phyloP scores from a whole-genome alignment of 2,329 filamentous ascomycete species.

The Hirsutella thompsonii region DNA sequence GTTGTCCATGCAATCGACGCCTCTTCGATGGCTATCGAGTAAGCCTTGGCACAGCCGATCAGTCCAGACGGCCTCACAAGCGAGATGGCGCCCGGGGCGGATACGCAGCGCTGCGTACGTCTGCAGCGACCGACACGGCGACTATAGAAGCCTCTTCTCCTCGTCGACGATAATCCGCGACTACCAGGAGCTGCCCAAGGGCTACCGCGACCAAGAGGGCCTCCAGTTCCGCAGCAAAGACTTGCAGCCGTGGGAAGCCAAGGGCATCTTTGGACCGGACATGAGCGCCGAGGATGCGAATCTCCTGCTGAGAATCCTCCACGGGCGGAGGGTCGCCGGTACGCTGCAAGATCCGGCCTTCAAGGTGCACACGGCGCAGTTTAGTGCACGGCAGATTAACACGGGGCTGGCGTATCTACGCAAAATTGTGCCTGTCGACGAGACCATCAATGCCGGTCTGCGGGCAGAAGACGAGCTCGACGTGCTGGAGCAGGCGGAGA shows the following conservation, averaged over 20 bases:
- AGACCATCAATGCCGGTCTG: conserved; percentile 46
- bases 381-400: conserved; percentile 25
- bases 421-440: conserved; percentile 40
- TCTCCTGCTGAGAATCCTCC: conserved; percentile 41
- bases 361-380: conserved; percentile 32
- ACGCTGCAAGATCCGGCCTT: conserved; percentile 47
- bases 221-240: conserved; percentile 38
- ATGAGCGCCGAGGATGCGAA: conserved; percentile 35
- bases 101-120: not conserved
- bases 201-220: conserved; percentile 42
- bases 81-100: conserved; percentile 2
- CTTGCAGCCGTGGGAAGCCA: conserved; percentile 33
- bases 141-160: conserved; percentile 21
- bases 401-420: conserved; percentile 43
- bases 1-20: not conserved
- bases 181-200: conserved; percentile 44
- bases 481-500: conserved; percentile 29
- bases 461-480: conserved; percentile 50
- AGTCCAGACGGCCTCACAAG: not conserved
- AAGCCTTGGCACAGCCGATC: not conserved
- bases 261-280: conserved; percentile 34
- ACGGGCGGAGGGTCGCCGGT: conserved; percentile 51
- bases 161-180: conserved; percentile 28
- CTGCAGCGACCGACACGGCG: conserved; percentile 5
- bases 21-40: conserved; percentile 7